phyloP scores from a whole-genome alignment of 2,329 filamentous ascomycete species.

The Diaporthe vaccinii region DNA sequence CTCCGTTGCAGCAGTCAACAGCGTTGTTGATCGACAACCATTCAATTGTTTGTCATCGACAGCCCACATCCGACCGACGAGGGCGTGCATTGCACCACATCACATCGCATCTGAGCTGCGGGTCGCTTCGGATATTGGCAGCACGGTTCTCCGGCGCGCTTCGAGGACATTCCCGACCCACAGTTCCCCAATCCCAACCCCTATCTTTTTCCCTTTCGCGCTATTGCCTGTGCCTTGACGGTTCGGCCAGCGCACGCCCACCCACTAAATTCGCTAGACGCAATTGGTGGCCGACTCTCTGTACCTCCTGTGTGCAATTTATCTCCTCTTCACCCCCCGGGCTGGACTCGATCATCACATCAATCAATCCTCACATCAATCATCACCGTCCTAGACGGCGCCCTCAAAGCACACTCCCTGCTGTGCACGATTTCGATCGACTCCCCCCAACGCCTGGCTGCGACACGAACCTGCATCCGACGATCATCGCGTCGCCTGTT shows the following conservation, averaged over 20 bases:
- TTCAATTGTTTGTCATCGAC: conserved; percentile 39
- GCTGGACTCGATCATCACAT: conserved; percentile 42
- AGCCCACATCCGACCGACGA: conserved; percentile 29
- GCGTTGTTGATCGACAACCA: conserved; percentile 42
- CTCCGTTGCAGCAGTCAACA: conserved; percentile 15
- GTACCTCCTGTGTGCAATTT: conserved; percentile 35
- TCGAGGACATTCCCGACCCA: conserved; percentile 38
- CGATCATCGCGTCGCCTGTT: conserved; percentile 35
- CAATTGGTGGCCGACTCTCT: conserved; percentile 37
- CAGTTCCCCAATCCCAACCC: conserved; percentile 40
- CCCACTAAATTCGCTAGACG: conserved; percentile 42
- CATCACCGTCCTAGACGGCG: conserved; percentile 27
- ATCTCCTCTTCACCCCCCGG: conserved; percentile 39
- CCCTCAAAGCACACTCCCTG: background rate
- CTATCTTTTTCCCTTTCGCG: conserved; percentile 40
- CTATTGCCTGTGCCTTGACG: conserved; percentile 42
- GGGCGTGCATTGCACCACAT: conserved; percentile 10
- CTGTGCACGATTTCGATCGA: conserved; percentile 18
- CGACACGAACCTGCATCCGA: conserved; percentile 38
- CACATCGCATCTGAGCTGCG: conserved; percentile 32
- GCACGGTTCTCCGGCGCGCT: conserved; percentile 33
- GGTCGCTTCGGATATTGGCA: conserved; percentile 40
- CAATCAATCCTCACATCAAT: conserved; percentile 27
- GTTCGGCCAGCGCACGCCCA: conserved; percentile 42
- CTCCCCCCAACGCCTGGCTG: conserved; percentile 40